Evolutionary conservation across 2,329 filamentous ascomycete species (phyloP), one percentile per base, ranked within the genome.

Genomic region (Cladorrhinum sp.): DNA sequence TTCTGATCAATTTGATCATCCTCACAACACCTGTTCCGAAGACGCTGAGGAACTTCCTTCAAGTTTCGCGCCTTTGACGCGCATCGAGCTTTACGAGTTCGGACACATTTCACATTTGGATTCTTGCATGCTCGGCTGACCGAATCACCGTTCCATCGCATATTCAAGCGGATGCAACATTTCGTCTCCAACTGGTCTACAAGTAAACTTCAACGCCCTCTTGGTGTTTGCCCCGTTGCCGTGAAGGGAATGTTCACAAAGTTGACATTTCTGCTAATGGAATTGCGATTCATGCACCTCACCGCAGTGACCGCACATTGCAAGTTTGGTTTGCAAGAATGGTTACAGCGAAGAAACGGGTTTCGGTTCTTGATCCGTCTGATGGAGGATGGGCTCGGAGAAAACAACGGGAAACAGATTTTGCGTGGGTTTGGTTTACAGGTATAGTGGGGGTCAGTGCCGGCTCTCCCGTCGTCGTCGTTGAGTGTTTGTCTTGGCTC

Each of bases 141-240:
- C 41, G 20, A 20, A 45, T 18, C 41, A 22, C 41, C 3, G 41
- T 45, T 45, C n/a, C 41, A 45, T 45, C 16, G 41, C 41, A 45
- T 45, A 45, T 45, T 20, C 3, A 45, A 45, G 10, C n/a, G 20
- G 41, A 45, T 45, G 41, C 53, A 49, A 59, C 58, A 52, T 52
- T 51, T 52, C 53, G 51, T 60, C 62, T 50, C 29, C 50, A 64
- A 60, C 8, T 57, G 57, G 62, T 54, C 57, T 64, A 64, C n/a
- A n/a, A n/a, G n/a, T n/a, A 32, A 32, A 32, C 27, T 32, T 12
- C 32, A 36, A 36, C 12, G n/a, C 24, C 50, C 27, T 50, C 32
- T n/a, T n/a, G n/a, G n/a, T 50, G 24, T 32, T 25, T n/a, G n/a
- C 12, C 29, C 57, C 3, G 23, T 24, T 22, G 23, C 52, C 25